These are phyloP conservation scores for Lentinula sp. DNA, from an alignment of 768 basidiomycete species.

Conservation along the genomic window DNA sequence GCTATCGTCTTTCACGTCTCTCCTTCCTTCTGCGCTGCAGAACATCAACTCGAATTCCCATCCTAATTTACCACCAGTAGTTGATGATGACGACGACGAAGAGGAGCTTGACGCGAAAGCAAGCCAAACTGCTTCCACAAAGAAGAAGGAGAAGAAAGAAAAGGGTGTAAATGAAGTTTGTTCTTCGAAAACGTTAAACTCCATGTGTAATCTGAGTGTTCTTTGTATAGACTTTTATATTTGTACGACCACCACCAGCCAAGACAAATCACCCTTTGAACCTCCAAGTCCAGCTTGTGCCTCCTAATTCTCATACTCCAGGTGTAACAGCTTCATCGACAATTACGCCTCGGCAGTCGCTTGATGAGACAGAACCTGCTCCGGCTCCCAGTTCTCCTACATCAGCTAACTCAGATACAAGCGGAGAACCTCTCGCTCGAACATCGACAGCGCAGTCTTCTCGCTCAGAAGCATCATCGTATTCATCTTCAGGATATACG, in stretches of 20 bases:
- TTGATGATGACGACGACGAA: constrained; percentile 7
- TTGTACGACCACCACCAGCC: constrained; percentile 86
- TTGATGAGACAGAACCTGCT: constrained; percentile 31
- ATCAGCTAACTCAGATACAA: not conserved
- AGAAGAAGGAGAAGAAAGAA: constrained; percentile 9
- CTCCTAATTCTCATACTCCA: constrained; percentile 47
- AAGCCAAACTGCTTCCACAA: not conserved
- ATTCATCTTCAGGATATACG: constrained; percentile 54
- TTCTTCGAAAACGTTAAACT: not conserved
- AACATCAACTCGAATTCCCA: not conserved
- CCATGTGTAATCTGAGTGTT: not conserved
- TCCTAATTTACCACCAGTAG: constrained; percentile 1
- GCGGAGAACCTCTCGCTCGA: constrained; percentile 4
- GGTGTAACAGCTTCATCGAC: constrained; percentile 28
- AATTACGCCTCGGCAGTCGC: constrained; percentile 21
- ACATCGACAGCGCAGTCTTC: constrained; percentile 17
- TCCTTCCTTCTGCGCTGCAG: constrained; percentile 7
- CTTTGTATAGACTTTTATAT: constrained; percentile 69
- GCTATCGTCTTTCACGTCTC: constrained; percentile 8
- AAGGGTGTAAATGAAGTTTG: constrained; percentile 9
- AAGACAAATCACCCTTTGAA: constrained; percentile 84
- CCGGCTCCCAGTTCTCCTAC: constrained; percentile 15
- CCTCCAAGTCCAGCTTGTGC: constrained; percentile 88
- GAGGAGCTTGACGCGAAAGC: not conserved
- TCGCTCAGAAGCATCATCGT: constrained; percentile 17